phyloP scores from a whole-genome alignment of 495 filamentous ascomycete genomes.

The Daldinia decipiens region DNA sequence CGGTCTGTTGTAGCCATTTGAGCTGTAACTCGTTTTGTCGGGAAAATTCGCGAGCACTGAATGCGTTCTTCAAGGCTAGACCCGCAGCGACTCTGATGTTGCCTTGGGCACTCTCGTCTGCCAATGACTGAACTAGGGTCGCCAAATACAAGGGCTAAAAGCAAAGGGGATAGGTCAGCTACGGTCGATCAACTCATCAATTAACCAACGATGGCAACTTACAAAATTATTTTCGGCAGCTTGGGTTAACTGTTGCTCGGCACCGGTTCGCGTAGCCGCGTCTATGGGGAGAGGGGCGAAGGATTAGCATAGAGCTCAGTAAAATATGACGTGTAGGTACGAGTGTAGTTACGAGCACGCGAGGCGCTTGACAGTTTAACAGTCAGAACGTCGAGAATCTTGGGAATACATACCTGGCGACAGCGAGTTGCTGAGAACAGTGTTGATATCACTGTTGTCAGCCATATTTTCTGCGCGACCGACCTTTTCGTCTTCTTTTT shows the following conservation, averaged over 20 bases:
- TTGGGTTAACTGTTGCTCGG: slow-evolving; percentile 92
- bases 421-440: slow-evolving; percentile 89
- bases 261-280: slow-evolving; percentile 84
- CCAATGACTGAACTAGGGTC: slow-evolving; percentile 90
- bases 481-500: slow-evolving; percentile 42
- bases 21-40: slow-evolving; percentile 87
- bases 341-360: slow-evolving; percentile 40
- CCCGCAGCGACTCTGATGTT: slow-evolving; percentile 92
- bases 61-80: slow-evolving; percentile 96
- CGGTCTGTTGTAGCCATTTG: slow-evolving; percentile 88
- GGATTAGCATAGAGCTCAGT: slow-evolving; percentile 30
- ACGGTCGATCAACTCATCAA: neutral
- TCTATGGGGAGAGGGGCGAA: slow-evolving; percentile 65
- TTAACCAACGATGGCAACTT: slow-evolving; percentile 57
- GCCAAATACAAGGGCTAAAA: slow-evolving; percentile 85
- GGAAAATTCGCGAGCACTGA: slow-evolving; percentile 87
- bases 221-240: slow-evolving; percentile 96
- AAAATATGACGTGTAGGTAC: slow-evolving; percentile 39
- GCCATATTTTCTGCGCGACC: slow-evolving; percentile 52
- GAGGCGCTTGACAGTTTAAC: slow-evolving; percentile 20
- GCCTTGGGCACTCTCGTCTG: slow-evolving; percentile 84
- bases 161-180: slow-evolving; percentile 30
- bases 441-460: slow-evolving; percentile 63
- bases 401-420: slow-evolving; percentile 73
- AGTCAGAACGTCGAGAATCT: neutral